Evolutionary conservation across 345 rosid genomes (phyloP), one percentile per base, ranked within the genome.

Genomic region (Aquilaria malaccensis): DNA sequence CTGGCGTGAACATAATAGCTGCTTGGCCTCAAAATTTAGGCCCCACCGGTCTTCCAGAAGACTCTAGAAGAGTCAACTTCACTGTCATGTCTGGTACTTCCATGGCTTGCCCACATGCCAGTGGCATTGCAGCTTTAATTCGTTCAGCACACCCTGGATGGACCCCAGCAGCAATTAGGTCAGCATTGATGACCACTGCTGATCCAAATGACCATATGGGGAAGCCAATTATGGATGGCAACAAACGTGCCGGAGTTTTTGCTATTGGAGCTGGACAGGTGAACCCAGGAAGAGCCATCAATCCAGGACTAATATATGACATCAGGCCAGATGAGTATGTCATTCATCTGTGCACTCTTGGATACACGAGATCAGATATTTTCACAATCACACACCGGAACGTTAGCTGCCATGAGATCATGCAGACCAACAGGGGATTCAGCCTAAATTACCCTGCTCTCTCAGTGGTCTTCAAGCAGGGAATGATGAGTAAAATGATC

Each of bases 21-120:
- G 98, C 98, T 51, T 93, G 98, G 98, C 97, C 98, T 30, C 97
- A 84, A 62, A 93, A 89, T 71, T 69, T 93, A 13, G 97, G 94
- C 41, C 97, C 98, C 10, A 77, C 83, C 0, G 80, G 86, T 15
- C 92, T 89, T 68, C 87, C 87, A 11, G 90, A 84, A 59, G 98
- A 89, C 70, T 31, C 84, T 14, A 83, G 98, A 73, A 89, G 95
- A 69, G 91, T 78, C 63, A 87, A 93, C 70, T 93, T 93, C 81
- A 83, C 94, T 0, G 87, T 93, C 5, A 87, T 87, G 96, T 89
- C 98, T 0, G 97, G 98, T 31, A 93, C 98, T 61, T 93, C 98
- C 72, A 93, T 93, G 98, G 81, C 98, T 50, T 93, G 98, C 69
- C 98, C 98, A 52, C 97, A 93, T 62, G 90, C 78, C 62, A 86